Evolutionary conservation across 129 eudicot genomes (phyloP).

Genomic region (Saussurea involucrata): DNA sequence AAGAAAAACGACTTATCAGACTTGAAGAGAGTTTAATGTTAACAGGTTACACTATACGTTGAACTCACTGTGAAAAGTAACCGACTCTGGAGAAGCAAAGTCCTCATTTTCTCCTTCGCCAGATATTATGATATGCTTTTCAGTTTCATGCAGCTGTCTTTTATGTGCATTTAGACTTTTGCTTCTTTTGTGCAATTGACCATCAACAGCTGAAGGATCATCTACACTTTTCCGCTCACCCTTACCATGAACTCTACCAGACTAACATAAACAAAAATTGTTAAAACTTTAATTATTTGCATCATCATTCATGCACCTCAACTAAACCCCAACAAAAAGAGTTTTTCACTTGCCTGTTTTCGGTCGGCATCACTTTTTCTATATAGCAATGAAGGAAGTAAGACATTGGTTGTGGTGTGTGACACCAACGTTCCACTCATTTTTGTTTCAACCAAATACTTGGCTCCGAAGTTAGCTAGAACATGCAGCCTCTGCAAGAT

Average conservation of each 20-base stretch:
- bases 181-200: conserved; percentile 25
- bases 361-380: conserved; percentile 36
- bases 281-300: conserved; percentile 1
- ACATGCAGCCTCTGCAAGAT: conserved; percentile 74
- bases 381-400: conserved; percentile 78
- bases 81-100: conserved; percentile 36
- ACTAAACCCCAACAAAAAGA: not conserved
- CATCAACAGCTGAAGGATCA: conserved; percentile 29
- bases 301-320: not conserved
- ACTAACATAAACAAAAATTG: conserved; percentile 26
- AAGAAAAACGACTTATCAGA: conserved; percentile 13
- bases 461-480: conserved; percentile 73
- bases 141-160: conserved; percentile 20
- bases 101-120: conserved; percentile 27
- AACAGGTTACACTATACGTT: not conserved
- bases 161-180: conserved; percentile 23
- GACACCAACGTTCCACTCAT: conserved; percentile 16
- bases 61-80: conserved; percentile 24
- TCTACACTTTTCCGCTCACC: conserved; percentile 27
- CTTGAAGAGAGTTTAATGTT: not conserved
- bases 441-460: conserved; percentile 36
- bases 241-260: conserved; percentile 29
- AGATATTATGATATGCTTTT: conserved; percentile 22
- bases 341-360: conserved; percentile 48
- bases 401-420: conserved; percentile 41